Evolutionary conservation across 805 yeast species (phyloP), one percentile per base, ranked within the genome.

Genomic region (Metschnikowia proteae): DNA sequence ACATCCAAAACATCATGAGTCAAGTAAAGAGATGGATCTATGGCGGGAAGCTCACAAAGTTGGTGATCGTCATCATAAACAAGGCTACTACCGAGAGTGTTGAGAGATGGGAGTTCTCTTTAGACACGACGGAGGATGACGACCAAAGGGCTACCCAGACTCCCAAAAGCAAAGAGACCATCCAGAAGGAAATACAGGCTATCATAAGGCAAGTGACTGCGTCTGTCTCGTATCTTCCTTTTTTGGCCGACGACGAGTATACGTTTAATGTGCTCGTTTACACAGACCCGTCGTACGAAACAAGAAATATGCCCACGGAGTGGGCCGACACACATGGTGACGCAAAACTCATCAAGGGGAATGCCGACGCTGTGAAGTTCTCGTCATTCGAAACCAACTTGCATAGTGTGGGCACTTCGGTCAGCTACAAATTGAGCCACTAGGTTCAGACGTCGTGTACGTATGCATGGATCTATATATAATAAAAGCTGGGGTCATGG

Each of bases 191-290:
- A 55, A 88, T 90, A n/a, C 92, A 88, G 63, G 81, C 89, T 0
- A 83, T 91, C 5, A 82, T 91, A 35, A 78, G 97, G 46, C 97
- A 91, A 58, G 86, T 91, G 45, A 88, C 96, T 0, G 88, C 96
- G 0, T 83, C 94, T 37, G 88, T 87, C 1, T 81, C 96, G 0
- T 89, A 90, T 61, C 73, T 91, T 36, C 98, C 98, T 0, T 76
- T 84, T 25, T 67, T 91, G 28, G 60, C 60, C 36, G 80, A 79
- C 8, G 74, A 75, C 9, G 71, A 65, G 27, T 81, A 84, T 60
- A 87, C 96, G 0, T 89, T 91, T 65, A 89, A 86, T 59, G 92
- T 91, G 0, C 68, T 89, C 46, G 96, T 90, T 0, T 86, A 84
- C 60, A 86, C 96, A 0, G 86, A 84, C 56, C 83, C 85, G 1